Evolutionary conservation across 805 yeast species (phyloP).

Genomic region (Barnettozyma wickerhamii): DNA sequence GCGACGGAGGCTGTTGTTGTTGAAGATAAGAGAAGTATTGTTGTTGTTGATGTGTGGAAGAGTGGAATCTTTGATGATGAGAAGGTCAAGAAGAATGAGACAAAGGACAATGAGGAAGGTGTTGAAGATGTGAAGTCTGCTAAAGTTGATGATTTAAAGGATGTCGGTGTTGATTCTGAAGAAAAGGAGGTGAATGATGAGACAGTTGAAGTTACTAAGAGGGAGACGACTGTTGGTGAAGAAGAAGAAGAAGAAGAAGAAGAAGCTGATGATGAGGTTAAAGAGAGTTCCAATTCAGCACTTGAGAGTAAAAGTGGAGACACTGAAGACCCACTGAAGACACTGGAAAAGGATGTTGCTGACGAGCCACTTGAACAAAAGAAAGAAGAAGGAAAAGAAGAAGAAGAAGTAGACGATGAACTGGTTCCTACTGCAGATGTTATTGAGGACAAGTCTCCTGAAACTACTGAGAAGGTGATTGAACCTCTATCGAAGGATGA

Average conservation of each 20-base stretch:
- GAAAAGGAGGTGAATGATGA: neutral
- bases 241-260: neutral
- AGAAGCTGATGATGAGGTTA: neutral
- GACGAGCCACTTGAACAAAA: neutral
- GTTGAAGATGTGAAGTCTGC: neutral
- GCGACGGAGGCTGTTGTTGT: slow-evolving; percentile 31
- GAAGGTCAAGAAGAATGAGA: neutral
- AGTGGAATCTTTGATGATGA: slow-evolving; percentile 11
- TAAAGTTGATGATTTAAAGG: neutral
- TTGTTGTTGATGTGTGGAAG: slow-evolving; percentile 19
- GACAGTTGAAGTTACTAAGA: neutral
- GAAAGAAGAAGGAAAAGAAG: neutral
- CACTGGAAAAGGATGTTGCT: neutral
- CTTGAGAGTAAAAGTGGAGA: neutral
- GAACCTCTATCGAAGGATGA: too few species aligned
- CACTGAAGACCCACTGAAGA: neutral
- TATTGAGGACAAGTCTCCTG: too few species aligned
- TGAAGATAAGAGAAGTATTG: slow-evolving; percentile 22
- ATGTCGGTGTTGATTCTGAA: neutral
- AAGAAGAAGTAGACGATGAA: neutral
- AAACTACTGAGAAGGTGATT: too few species aligned
- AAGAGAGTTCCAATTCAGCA: neutral
- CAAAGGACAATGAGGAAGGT: neutral
- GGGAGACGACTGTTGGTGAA: neutral
- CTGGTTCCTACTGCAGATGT: too few species aligned